Evolutionary conservation across 2,329 filamentous ascomycete genomes (phyloP).

Genomic region (Escovopsis sp.): DNA sequence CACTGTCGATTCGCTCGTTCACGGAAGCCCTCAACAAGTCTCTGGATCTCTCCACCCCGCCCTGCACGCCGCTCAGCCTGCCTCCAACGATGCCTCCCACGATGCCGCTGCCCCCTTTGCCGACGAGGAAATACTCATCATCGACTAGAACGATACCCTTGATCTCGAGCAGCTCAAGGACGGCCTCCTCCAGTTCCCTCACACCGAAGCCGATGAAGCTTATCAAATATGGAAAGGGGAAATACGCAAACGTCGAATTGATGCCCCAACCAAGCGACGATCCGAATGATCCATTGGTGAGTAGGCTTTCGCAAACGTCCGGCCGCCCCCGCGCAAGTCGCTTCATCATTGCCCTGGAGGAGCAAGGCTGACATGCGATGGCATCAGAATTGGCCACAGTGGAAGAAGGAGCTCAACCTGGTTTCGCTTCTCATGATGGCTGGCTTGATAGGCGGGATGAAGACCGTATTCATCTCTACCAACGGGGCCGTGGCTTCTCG

Average conservation of each 20-base stretch:
- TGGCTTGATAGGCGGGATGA: conserved; percentile 33
- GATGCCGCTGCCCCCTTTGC: conserved; percentile 4
- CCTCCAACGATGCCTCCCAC: conserved; percentile 3
- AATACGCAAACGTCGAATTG: conserved; percentile 27
- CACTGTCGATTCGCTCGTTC: conserved; percentile 4
- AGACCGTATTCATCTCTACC: conserved; percentile 36
- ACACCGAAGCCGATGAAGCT: conserved; percentile 11
- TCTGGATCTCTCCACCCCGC: too few species aligned
- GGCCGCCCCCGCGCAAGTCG: too few species aligned
- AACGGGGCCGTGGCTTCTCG: conserved; percentile 27
- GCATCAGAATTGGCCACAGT: conserved; percentile 37
- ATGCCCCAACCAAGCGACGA: conserved; percentile 41
- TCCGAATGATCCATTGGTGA: conserved; percentile 36
- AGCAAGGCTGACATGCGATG: not conserved
- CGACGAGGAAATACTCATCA: not conserved
- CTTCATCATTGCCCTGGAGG: too few species aligned
- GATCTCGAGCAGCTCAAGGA: conserved; percentile 2
- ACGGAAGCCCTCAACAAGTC: conserved; percentile 1
- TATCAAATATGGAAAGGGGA: conserved; percentile 33
- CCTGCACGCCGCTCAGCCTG: not conserved
- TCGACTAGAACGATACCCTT: not conserved
- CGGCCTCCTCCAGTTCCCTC: conserved; percentile 6
- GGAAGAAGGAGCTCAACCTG: conserved; percentile 36
- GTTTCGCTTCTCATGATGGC: conserved; percentile 30
- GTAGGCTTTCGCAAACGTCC: conserved; percentile 9